These are phyloP conservation scores for Pythium graminicola DNA, from an alignment of 352 stramenopile genomes.

Conservation along the genomic window DNA sequence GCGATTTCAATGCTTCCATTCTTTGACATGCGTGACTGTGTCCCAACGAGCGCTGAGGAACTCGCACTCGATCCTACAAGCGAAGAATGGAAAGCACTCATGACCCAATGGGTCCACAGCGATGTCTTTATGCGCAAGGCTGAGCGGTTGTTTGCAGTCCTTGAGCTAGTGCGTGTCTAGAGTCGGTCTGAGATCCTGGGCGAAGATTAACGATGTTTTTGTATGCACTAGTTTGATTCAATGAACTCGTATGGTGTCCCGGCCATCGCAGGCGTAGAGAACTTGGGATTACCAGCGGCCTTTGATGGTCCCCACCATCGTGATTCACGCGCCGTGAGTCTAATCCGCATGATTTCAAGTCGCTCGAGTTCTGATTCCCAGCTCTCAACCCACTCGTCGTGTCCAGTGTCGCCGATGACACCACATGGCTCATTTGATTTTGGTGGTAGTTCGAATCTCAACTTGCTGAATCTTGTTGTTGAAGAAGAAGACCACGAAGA, in stretches of 20 bases:
- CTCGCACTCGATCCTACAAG: constrained; percentile 28
- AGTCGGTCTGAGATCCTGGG: constrained; percentile 5
- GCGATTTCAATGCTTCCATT: constrained; percentile 64
- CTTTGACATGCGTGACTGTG: constrained; percentile 68
- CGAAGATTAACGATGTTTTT: not conserved
- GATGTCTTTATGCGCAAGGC: constrained; percentile 38
- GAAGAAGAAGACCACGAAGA: constrained; percentile 7
- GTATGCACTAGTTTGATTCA: constrained; percentile 42
- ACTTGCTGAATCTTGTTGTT: constrained; percentile 11
- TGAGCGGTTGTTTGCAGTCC: constrained; percentile 44
- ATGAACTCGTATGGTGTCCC: constrained; percentile 59
- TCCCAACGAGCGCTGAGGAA: constrained; percentile 28
- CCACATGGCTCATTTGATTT: constrained; percentile 15
- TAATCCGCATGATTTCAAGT: constrained; percentile 32
- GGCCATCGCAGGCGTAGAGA: constrained; percentile 47
- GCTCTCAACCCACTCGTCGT: constrained; percentile 6
- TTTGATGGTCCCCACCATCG: constrained; percentile 28
- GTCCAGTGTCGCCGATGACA: constrained; percentile 9
- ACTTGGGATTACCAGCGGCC: constrained; percentile 43
- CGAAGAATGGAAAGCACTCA: constrained; percentile 36
- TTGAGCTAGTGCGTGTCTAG: constrained; percentile 43
- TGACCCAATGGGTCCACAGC: constrained; percentile 34
- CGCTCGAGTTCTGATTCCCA: constrained; percentile 21
- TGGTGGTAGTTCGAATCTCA: constrained; percentile 9
- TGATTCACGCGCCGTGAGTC: constrained; percentile 31